These are phyloP conservation scores for Cladophialophora psammophila DNA, from an alignment of 2,329 filamentous ascomycete species.

Conservation along the genomic window DNA sequence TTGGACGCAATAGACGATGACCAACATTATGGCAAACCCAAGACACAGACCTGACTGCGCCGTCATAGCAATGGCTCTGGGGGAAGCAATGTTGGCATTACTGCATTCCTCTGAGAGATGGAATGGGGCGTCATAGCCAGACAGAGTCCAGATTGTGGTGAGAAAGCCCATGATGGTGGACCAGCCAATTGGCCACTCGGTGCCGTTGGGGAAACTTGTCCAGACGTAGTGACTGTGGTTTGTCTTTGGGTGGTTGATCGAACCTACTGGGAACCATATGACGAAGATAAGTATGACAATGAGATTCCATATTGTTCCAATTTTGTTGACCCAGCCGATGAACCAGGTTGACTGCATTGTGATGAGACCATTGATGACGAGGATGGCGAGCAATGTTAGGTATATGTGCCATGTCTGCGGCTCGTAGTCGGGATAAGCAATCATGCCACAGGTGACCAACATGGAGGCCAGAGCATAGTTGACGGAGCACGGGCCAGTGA, in stretches of 20 bases:
- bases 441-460: slow-evolving; percentile 46
- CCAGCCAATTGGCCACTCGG: slow-evolving; percentile 45
- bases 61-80: slow-evolving; percentile 46
- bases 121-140: slow-evolving; percentile 45
- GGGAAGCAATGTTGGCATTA: slow-evolving; percentile 45
- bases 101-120: slow-evolving; percentile 46
- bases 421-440: slow-evolving; percentile 45
- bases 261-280: slow-evolving; percentile 47
- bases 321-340: slow-evolving; percentile 47
- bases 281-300: slow-evolving; percentile 46
- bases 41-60: slow-evolving; percentile 41
- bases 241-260: slow-evolving; percentile 44
- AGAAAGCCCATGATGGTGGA: slow-evolving; percentile 52
- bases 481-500: slow-evolving; percentile 44
- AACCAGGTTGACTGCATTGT: slow-evolving; percentile 48
- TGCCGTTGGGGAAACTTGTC: slow-evolving; percentile 42
- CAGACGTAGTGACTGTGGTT: slow-evolving; percentile 46
- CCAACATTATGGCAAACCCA: slow-evolving; percentile 44
- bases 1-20: slow-evolving; percentile 45
- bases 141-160: slow-evolving; percentile 48
- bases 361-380: slow-evolving; percentile 45
- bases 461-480: slow-evolving; percentile 48
- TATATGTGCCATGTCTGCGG: slow-evolving; percentile 47
- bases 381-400: slow-evolving; percentile 44
- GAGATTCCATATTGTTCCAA: slow-evolving; percentile 44